phyloP scores from a whole-genome alignment of 495 filamentous ascomycete species.

The Entonaema liquescens region DNA sequence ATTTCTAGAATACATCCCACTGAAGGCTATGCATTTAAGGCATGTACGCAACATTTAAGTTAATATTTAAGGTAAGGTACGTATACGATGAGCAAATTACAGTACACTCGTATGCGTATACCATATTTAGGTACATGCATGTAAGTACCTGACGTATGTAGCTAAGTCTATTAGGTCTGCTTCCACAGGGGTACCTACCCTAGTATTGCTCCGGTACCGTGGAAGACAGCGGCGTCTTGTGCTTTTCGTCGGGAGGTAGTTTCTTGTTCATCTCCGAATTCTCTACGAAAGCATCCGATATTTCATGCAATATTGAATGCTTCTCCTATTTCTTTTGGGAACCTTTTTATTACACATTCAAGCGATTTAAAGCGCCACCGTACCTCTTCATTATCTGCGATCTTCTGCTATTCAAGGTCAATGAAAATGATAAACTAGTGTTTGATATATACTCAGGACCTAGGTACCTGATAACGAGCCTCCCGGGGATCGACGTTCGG shows the following conservation, averaged over 20 bases:
- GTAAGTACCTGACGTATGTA: neutral
- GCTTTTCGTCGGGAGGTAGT: neutral
- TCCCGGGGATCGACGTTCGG: neutral
- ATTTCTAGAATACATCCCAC: constrained; percentile 1
- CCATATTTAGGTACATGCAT: neutral
- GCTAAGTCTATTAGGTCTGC: neutral
- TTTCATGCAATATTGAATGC: neutral
- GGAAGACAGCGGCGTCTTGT: neutral
- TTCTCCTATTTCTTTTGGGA: neutral
- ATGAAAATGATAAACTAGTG: neutral
- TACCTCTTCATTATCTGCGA: neutral
- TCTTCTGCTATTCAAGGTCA: neutral
- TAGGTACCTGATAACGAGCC: neutral
- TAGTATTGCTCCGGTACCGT: no score
- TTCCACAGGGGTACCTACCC: neutral
- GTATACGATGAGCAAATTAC: neutral
- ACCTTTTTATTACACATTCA: neutral
- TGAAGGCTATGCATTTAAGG: neutral
- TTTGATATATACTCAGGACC: no score
- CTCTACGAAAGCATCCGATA: neutral
- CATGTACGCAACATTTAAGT: neutral
- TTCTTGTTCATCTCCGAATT: neutral
- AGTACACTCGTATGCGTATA: neutral
- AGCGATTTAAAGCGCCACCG: neutral
- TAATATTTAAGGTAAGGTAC: neutral